Evolutionary conservation across 2,329 filamentous ascomycete genomes (phyloP).

Genomic region (Alternaria gansuensis): DNA sequence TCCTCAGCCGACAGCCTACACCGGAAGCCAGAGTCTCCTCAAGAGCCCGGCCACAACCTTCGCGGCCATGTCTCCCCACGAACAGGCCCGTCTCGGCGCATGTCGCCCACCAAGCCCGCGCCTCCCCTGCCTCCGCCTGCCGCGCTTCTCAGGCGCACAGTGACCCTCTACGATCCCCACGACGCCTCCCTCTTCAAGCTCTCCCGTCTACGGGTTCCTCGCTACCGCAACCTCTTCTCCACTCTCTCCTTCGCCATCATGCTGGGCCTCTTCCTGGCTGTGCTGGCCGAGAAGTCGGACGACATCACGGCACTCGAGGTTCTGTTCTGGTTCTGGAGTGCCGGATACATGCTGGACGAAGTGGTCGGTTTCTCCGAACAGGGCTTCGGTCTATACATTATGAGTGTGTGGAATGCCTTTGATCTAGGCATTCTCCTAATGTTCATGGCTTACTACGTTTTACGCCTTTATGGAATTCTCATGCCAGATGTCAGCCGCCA

Average conservation of each 20-base stretch:
- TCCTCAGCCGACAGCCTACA: conserved; percentile 87
- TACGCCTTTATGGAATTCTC: conserved; percentile 87
- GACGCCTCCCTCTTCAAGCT: conserved; percentile 92
- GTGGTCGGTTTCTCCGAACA: conserved; percentile 96
- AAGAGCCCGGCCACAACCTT: conserved; percentile 32
- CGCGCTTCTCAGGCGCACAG: conserved; percentile 71
- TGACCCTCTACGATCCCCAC: conserved; percentile 86
- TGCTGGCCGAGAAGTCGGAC: conserved; percentile 77
- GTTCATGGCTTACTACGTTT: conserved; percentile 86
- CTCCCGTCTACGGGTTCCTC: conserved; percentile 86
- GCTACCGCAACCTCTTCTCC: conserved; percentile 89
- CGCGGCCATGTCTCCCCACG: conserved; percentile 41
- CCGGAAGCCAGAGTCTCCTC: conserved; percentile 61
- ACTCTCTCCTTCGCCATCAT: conserved; percentile 87
- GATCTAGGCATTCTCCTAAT: conserved; percentile 88
- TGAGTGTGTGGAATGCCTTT: conserved; percentile 98
- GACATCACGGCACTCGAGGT: conserved; percentile 86
- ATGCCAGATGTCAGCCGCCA: conserved; percentile 74
- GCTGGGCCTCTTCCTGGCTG: conserved; percentile 83
- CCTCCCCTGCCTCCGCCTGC: conserved; percentile 37
- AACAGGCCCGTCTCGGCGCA: conserved; percentile 42
- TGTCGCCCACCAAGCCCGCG: conserved; percentile 35
- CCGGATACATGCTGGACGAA: conserved; percentile 96
- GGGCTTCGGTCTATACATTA: conserved; percentile 93
- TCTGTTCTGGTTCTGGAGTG: conserved; percentile 97